Base-by-base conservation (phyloP, 768 basidiomycete genomes). In the Naganishia antarctica region DNA sequence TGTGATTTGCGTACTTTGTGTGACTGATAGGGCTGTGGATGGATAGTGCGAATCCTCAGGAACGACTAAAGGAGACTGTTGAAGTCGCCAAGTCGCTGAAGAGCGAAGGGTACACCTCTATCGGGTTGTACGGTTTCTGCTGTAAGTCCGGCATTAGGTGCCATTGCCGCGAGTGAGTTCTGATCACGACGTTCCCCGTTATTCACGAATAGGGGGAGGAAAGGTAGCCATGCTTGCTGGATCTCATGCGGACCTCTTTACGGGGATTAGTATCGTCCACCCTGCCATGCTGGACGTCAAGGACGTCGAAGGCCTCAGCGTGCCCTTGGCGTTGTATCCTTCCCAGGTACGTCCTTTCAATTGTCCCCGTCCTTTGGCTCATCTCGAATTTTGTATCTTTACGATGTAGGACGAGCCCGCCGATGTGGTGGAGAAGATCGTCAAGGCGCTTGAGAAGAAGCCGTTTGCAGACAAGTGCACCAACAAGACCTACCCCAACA, bases 1-100 rank as follows among this genome's bases (percentile, higher is more conserved):
- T 44, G 43, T n/a, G 43, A 44, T n/a, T n/a, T n/a, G n/a, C n/a
- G n/a, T n/a, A n/a, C n/a, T n/a, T n/a, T n/a, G n/a, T 40, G 37
- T 40, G 16, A 5, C n/a, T 12, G n/a, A 44, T 15, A n/a, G 43
- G 4, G 13, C 13, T 50, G 48, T 23, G 29, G 6, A 58, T 40
- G 5, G 11, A 3, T 25, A 73, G 72, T 5, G 74, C 74, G 0
- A 73, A 72, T 59, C 60, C 70, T 9, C 64, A 83, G 67, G 76
- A 75, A 29, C 81, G 80, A 41, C 72, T 85, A 11, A 83, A 85
- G 67, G 79, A 80, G 41, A 85, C 86, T 73, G 82, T 86, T 64
- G 82, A 79, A 4, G 80, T 82, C 32, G 79, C 80, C 28, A 73
- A 74, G 51, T 72, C 65, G 29, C 61, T 83, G 1, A 79, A 77